Evolutionary conservation across 129 eudicot species (phyloP).

Genomic region (Mikania micrantha): DNA sequence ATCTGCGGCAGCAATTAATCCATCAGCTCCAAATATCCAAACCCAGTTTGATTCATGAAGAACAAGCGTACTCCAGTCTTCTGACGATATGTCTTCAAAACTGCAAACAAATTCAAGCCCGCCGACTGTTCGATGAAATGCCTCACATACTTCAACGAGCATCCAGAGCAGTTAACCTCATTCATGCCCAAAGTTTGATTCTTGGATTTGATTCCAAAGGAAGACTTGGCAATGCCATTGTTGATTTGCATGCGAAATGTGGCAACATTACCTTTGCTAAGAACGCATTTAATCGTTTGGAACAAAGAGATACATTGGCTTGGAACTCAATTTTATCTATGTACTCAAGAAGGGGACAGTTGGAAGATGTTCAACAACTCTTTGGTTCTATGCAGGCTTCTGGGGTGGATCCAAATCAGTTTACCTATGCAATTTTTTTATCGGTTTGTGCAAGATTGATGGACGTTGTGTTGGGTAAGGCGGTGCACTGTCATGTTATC

Average conservation of each 20-base stretch:
- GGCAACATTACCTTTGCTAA: conserved; percentile 52
- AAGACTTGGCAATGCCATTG: conserved; percentile 55
- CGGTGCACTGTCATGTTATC: conserved; percentile 47
- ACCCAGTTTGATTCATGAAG: conserved; percentile 15
- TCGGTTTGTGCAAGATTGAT: conserved; percentile 67
- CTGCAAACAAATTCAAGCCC: conserved; percentile 68
- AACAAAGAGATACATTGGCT: conserved; percentile 41
- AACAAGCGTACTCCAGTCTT: conserved; percentile 23
- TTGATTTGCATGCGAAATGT: conserved; percentile 79
- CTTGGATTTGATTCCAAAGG: conserved; percentile 55
- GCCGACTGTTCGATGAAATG: conserved; percentile 68
- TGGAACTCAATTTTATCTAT: conserved; percentile 85
- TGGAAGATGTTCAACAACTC: conserved; percentile 32
- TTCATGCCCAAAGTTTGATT: conserved; percentile 57
- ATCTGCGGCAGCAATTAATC: conserved; percentile 12
- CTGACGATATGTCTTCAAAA: conserved; percentile 37
- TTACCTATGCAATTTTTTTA: conserved; percentile 66
- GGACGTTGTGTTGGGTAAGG: conserved; percentile 46
- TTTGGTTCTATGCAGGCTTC: conserved; percentile 48
- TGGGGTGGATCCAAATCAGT: conserved; percentile 67
- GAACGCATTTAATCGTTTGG: conserved; percentile 44
- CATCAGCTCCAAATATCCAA: background rate
- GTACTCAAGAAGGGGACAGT: conserved; percentile 56
- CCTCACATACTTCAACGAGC: conserved; percentile 49
- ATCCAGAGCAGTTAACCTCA: conserved; percentile 25